phyloP scores from a whole-genome alignment of 192 early-diverging fungal species.

The Chytriomyces sp. region DNA sequence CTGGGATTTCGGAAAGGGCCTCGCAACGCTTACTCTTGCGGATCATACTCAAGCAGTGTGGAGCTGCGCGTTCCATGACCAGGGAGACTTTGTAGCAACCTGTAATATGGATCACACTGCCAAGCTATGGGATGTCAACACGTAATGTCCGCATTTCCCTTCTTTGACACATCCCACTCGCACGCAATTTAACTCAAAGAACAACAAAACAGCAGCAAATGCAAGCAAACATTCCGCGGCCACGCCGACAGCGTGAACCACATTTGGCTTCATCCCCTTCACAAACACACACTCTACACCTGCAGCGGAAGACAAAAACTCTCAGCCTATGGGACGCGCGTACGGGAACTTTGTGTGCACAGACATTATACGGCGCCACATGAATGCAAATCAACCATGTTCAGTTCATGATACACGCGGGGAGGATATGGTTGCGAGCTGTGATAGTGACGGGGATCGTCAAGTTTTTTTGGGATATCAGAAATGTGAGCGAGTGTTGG shows the following conservation, averaged over 20 bases:
- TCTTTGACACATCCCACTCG: neutral
- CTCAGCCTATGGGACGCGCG: conserved; percentile 61
- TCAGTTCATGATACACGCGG: conserved; percentile 36
- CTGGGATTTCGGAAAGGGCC: conserved; percentile 62
- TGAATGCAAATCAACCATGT: conserved; percentile 56
- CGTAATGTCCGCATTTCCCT: conserved; percentile 33
- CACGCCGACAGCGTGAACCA: conserved; percentile 64
- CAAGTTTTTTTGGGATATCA: conserved; percentile 59
- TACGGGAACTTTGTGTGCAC: conserved; percentile 50
- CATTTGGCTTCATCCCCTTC: conserved; percentile 59
- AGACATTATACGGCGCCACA: conserved; percentile 62
- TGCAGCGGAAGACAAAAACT: conserved; percentile 59
- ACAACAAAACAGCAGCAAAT: conserved; percentile 58
- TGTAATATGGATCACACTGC: conserved; percentile 61
- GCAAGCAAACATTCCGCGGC: conserved; percentile 60
- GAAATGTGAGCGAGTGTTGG: conserved; percentile 48
- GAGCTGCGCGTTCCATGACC: conserved; percentile 60
- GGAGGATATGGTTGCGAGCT: conserved; percentile 50
- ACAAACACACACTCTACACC: conserved; percentile 57
- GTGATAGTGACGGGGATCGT: conserved; percentile 59
- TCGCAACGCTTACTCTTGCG: conserved; percentile 52
- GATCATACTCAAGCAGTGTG: conserved; percentile 67
- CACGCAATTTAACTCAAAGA: conserved; percentile 11
- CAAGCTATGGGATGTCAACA: conserved; percentile 64
- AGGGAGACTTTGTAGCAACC: conserved; percentile 53